A percentile compares a stretch with the other conserved stretches of the same genome.
These are phyloP conservation scores for Kodamaea anthophila DNA, from an alignment of 1,139 yeast species.

Conservation along the genomic window DNA sequence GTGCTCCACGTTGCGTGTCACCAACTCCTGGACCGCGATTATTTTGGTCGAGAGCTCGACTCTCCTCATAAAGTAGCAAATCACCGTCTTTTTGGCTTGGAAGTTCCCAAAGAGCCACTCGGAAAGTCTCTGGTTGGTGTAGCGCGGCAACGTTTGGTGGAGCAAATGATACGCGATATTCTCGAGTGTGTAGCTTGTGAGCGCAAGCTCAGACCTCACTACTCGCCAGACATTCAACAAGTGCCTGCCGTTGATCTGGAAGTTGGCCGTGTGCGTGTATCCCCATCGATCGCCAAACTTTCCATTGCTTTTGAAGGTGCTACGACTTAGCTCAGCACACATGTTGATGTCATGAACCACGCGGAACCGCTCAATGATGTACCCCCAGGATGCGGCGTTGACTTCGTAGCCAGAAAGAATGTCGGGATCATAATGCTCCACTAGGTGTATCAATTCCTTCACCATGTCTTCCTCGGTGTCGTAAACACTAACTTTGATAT, in stretches of 20 bases:
- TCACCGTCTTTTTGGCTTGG: slow-evolving; percentile 28
- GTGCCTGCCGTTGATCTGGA: slow-evolving; percentile 72
- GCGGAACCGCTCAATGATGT: slow-evolving; percentile 61
- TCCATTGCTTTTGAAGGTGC: slow-evolving; percentile 40
- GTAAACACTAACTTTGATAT: slow-evolving; percentile 15
- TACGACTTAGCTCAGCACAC: slow-evolving; percentile 39
- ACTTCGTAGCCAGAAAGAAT: slow-evolving; percentile 81
- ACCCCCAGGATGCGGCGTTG: slow-evolving; percentile 85
- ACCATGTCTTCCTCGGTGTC: slow-evolving; percentile 53
- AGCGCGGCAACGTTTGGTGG: slow-evolving; percentile 64
- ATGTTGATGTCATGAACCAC: slow-evolving; percentile 45
- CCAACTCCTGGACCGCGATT: slow-evolving; percentile 56
- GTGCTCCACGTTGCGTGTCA: slow-evolving; percentile 72
- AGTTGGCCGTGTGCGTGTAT: slow-evolving; percentile 65
- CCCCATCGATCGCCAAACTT: slow-evolving; percentile 77
- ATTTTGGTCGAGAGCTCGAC: slow-evolving; percentile 41
- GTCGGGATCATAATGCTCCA: slow-evolving; percentile 75
- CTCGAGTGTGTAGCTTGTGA: slow-evolving; percentile 71
- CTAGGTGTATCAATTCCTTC: slow-evolving; percentile 46
- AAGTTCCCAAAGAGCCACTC: slow-evolving; percentile 36
- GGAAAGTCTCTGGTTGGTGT: slow-evolving; percentile 44
- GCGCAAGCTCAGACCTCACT: slow-evolving; percentile 53
- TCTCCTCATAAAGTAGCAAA: slow-evolving; percentile 49
- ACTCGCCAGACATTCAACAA: slow-evolving; percentile 80
- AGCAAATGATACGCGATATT: slow-evolving; percentile 64